A percentile compares a stretch with the other conserved stretches of the same genome.
Evolutionary conservation across 768 basidiomycete species (phyloP).

Genomic region (Lanmaoa rubissima): DNA sequence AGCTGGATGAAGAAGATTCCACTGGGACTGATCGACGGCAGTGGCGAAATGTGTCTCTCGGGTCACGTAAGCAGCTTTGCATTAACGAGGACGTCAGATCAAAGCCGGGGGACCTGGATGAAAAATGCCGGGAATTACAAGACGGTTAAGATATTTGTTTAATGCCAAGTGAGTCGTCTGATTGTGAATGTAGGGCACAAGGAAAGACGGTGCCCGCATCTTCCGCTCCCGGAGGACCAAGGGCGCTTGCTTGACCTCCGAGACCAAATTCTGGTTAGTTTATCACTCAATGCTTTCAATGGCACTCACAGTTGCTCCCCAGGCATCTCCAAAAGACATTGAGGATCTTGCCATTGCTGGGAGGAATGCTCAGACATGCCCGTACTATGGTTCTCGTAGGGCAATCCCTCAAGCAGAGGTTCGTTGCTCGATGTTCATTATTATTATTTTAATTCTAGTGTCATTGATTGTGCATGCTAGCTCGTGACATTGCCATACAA

Average conservation of each 20-base stretch:
- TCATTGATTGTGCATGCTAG: constrained; percentile 36
- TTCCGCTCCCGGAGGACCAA: constrained; percentile 72
- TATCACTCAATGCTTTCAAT: neutral
- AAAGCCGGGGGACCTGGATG: constrained; percentile 72
- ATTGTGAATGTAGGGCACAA: constrained; percentile 47
- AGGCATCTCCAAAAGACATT: constrained; percentile 92
- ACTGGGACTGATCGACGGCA: constrained; percentile 27
- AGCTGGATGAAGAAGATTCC: constrained; percentile 21
- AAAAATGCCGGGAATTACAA: constrained; percentile 80
- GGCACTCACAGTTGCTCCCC: neutral
- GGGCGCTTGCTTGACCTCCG: constrained; percentile 73
- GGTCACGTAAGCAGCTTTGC: constrained; percentile 88
- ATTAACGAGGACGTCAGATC: constrained; percentile 78
- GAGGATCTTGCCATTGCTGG: constrained; percentile 86
- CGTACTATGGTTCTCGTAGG: constrained; percentile 88
- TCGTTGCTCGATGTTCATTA: constrained; percentile 6
- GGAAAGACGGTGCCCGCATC: constrained; percentile 68
- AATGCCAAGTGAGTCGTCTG: neutral
- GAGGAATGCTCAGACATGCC: constrained; percentile 67
- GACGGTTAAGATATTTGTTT: constrained; percentile 44
- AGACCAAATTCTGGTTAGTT: constrained; percentile 75
- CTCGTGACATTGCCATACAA: constrained; percentile 94
- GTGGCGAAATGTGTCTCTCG: constrained; percentile 77
- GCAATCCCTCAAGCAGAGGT: constrained; percentile 93
- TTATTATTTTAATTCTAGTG: neutral